These are phyloP conservation scores for Vigna trinervia DNA, from an alignment of 306 rosid species.

Conservation along the genomic window DNA sequence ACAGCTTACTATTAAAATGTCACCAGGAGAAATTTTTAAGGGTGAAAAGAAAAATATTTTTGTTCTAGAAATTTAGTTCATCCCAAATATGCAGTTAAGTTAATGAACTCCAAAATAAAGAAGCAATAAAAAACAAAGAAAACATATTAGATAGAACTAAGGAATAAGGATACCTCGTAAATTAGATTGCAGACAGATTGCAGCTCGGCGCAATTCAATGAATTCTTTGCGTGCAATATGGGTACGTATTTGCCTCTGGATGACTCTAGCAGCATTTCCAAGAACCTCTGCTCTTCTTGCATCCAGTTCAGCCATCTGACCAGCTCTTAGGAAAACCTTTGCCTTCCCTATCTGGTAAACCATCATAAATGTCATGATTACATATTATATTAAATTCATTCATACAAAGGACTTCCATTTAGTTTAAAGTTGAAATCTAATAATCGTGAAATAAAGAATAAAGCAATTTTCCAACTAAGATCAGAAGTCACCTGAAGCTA, in stretches of 20 bases:
- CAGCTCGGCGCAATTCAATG: constrained; percentile 77
- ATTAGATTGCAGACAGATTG: constrained; percentile 83
- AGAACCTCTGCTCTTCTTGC: constrained; percentile 97
- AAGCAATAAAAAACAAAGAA: constrained; percentile 39
- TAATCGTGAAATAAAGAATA: constrained; percentile 6
- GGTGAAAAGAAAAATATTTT: background rate
- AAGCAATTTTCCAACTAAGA: constrained; percentile 22
- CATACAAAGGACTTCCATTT: constrained; percentile 17
- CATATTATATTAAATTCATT: constrained; percentile 28
- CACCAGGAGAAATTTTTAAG: background rate
- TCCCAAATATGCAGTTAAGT: constrained; percentile 4
- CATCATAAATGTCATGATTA: constrained; percentile 53
- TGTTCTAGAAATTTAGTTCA: background rate
- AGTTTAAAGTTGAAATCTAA: constrained; percentile 33
- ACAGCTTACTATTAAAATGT: background rate
- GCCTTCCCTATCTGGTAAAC: constrained; percentile 91
- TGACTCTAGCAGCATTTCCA: constrained; percentile 90
- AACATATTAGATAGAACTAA: constrained; percentile 34
- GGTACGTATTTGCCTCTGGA: constrained; percentile 95
- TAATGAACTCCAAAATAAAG: constrained; percentile 37
- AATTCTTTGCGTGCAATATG: constrained; percentile 94
- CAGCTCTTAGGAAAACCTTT: constrained; percentile 94
- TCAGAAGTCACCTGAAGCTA: constrained; percentile 34
- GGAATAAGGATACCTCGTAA: constrained; percentile 73
- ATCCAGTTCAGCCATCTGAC: constrained; percentile 99